Evolutionary conservation across 768 basidiomycete genomes (phyloP).

Genomic region (Pilatotrama ljubarskyi): DNA sequence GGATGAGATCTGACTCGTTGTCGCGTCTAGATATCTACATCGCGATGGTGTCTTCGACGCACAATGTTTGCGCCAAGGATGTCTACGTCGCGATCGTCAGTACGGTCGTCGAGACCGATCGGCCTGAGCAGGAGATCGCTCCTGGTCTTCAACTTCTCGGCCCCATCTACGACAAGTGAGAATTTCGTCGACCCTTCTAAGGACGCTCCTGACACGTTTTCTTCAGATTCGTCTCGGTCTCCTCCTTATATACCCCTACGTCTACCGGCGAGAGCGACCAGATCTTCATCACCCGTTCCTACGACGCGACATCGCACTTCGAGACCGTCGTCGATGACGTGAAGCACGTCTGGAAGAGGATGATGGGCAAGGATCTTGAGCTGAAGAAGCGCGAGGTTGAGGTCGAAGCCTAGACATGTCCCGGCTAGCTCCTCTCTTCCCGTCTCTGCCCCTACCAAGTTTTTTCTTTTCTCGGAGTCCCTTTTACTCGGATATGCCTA

Average conservation of each 20-base stretch:
- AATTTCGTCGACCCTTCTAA: neutral
- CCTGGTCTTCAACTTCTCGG: conserved; percentile 93
- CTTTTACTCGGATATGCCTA: conserved; percentile 9
- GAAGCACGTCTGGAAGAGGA: conserved; percentile 91
- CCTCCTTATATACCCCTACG: conserved; percentile 87
- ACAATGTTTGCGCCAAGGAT: conserved; percentile 96
- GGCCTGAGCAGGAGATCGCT: conserved; percentile 88
- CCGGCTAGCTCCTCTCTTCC: neutral
- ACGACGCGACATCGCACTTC: conserved; percentile 98
- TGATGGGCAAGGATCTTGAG: conserved; percentile 73
- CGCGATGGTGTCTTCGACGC: conserved; percentile 94
- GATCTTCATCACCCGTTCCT: conserved; percentile 96
- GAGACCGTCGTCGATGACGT: conserved; percentile 99
- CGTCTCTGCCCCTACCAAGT: no score
- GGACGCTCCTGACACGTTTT: neutral
- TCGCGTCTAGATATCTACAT: conserved; percentile 86
- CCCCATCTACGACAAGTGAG: conserved; percentile 90
- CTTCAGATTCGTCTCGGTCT: conserved; percentile 83
- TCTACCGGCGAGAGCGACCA: conserved; percentile 79
- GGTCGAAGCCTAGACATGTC: conserved; percentile 44
- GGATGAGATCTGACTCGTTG: neutral
- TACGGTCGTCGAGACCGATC: conserved; percentile 94
- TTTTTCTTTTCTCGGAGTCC: neutral
- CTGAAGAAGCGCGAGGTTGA: conserved; percentile 87
- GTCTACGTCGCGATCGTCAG: conserved; percentile 97